Evolutionary conservation across 2,329 filamentous ascomycete species (phyloP), one percentile per base, ranked within the genome.

Genomic region (Neonectria hederae): DNA sequence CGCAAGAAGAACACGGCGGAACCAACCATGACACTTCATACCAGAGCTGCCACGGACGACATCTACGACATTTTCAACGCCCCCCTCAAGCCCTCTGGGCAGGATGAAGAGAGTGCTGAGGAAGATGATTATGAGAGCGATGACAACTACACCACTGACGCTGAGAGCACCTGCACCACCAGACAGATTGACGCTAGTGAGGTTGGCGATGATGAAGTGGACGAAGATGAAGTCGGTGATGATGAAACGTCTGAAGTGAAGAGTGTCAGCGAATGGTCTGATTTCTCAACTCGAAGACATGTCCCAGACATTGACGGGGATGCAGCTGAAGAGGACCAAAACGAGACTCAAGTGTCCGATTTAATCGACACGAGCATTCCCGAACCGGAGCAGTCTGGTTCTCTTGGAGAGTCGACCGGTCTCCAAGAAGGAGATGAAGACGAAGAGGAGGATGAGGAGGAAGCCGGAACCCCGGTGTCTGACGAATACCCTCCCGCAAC

Each of bases 21-120:
- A 78, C 92, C 94, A n/a, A 99, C 96, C 2, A 97, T 99, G 94
- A 99, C 96, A 0, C 88, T 99, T 69, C 94, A 98, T 76, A 99
- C 96, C 13, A 92, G 89, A 72, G 95, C 96, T 69, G 96, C 96
- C 5, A 97, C 95, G 66, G 94, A 98, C 72, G 96, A 99, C 72
- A 97, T 99, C 56, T 98, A 98, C 74, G 94, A 94, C 62, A 93
- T 99, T 52, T 99, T 98, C 80, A 98, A 96, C 74, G 92, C 96
- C 62, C 95, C 96, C 2, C 57, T 76, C 69, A 65, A 75, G 69
- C 17, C 75, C 55, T 61, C 62, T 51, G 52, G 66, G 2, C 59
- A 75, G 13, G 72, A 76, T 1, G 81, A 82, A 8, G 81, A 79
- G 43, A 84, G 80, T 56, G 86, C 84, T 24, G 83, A 84, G 2